Base-by-base conservation (phyloP, 192 early-diverging fungal genomes). In the Phlyctochytrium planicorne region DNA sequence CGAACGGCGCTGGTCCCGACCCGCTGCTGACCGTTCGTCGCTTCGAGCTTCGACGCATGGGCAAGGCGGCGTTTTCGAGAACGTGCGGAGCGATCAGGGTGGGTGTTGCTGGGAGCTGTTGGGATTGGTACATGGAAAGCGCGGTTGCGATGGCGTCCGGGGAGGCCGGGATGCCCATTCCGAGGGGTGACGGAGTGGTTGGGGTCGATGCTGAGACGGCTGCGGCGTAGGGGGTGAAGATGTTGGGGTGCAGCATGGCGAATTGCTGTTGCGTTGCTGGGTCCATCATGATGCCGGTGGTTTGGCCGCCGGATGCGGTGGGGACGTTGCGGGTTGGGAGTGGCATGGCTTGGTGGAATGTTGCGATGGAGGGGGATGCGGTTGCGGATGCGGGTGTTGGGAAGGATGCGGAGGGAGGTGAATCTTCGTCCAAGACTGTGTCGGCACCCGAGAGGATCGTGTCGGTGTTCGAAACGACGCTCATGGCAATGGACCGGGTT, bases 191-290 rank as follows among this genome's bases (percentile, higher is more conserved):
- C n/a, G 40, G 40, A 50, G 40, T 10, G 40, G 40, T n/a, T 10
- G 40, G 40, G 40, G 40, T 50, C n/a, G 40, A 50, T 50, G 40
- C 16, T 53, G 35, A 20, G 6, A 10, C 6, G 61, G 61, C 6
- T 63, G 61, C 6, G 36, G 61, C 14, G 61, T 16, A 10, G 34
- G 61, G 50, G 50, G 34, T 30, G 61, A 52, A 10, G 50, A 30
- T 30, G 61, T 63, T 35, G 61, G 34, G 30, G 30, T 52, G 50
- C 4, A 10, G 12, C 10, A 30, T 35, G 61, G 10, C 34, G 20
- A 52, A 16, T 4, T 63, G 10, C 40, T 50, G 40, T n/a, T 10
- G 40, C n/a, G 40, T n/a, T 10, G 40, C 40, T 50, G 12, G 10
- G 40, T 10, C 40, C 12, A n/a, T 50, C 12, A n/a, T 10, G 40